Base-by-base conservation (phyloP, 2,329 filamentous ascomycete species). In the Orbilia javanica region DNA sequence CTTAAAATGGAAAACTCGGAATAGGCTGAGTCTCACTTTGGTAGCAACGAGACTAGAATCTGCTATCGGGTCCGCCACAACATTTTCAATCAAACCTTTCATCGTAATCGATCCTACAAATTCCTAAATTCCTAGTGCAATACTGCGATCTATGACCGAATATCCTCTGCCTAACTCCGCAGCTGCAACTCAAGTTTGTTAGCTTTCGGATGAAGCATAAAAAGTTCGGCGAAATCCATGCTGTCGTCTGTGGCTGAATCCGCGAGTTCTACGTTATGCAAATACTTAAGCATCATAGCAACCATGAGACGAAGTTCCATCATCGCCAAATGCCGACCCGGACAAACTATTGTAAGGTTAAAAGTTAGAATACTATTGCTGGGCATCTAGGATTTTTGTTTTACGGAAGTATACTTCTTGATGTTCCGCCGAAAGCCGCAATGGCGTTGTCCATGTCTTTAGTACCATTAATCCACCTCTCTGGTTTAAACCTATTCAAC, bases 171-270 rank as follows among this genome's bases (percentile, higher is more conserved):
- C n/a, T n/a, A n/a, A n/a, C n/a, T n/a, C n/a, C n/a, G n/a, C n/a
- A n/a, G n/a, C 36, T 39, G 36, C 7, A 65, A 18, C 36, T 73
- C 69, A 42, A 36, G 55, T 25, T 69, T 75, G 10, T 29, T 18
- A 1, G 11, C 44, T 29, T 70, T 70, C 11, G 65, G 65, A n/a
- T 27, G 15, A 20, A 60, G 36, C 3, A 42, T 2, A 6, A 69
- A 55, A 8, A 20, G 25, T 7, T 70, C 39, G 11, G 15, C 57
- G 0, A 70, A 4, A 25, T 65, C 46, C 72, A 76, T 76, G 15
- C 64, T 69, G 11, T 76, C 65, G 34, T 76, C 65, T 0, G 72
- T 76, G 22, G 65, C 69, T 31, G 72, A 69, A 13, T 76, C 65
- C 8, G 55, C 64, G 6, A 70, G 57, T 18, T 2, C 18, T 10